These are phyloP conservation scores for Penicillium sp. DNA, from an alignment of 2,329 filamentous ascomycete species.

Conservation along the genomic window DNA sequence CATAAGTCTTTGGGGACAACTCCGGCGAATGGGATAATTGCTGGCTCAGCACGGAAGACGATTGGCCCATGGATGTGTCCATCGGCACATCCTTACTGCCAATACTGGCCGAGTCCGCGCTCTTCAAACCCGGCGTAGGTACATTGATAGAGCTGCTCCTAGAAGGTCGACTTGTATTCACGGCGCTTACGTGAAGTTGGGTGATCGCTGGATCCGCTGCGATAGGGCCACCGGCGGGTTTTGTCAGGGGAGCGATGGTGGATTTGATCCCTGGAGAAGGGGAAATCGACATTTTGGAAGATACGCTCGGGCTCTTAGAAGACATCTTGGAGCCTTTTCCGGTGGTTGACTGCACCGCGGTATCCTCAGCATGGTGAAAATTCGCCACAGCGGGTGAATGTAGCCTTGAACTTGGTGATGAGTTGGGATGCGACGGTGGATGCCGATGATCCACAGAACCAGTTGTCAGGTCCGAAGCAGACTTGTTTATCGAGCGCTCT, in stretches of 20 bases:
- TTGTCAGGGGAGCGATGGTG: conserved; percentile 36
- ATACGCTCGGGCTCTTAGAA: conserved; percentile 40
- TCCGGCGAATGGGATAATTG: conserved; percentile 33
- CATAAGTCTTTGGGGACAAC: conserved; percentile 28
- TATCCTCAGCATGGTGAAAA: conserved; percentile 31
- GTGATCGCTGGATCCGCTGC: conserved; percentile 44
- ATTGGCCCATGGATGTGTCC: conserved; percentile 28
- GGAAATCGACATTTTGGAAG: conserved; percentile 40
- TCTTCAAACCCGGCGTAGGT: conserved; percentile 28
- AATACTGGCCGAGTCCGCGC: conserved; percentile 25
- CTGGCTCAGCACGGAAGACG: conserved; percentile 29
- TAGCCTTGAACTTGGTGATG: conserved; percentile 35
- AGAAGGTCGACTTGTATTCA: conserved; percentile 25
- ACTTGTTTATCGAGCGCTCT: conserved; percentile 26
- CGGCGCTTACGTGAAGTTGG: conserved; percentile 43
- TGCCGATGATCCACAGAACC: conserved; percentile 16
- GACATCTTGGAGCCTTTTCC: conserved; percentile 37
- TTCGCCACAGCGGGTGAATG: conserved; percentile 34
- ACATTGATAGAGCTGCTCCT: conserved; percentile 32
- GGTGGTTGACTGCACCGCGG: conserved; percentile 14
- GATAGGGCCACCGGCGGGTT: conserved; percentile 25
- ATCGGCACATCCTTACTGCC: conserved; percentile 30
- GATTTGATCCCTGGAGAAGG: conserved; percentile 36
- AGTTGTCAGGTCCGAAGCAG: conserved; percentile 21
- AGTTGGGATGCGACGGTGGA: conserved; percentile 26